Conservation (phyloP, 805 yeast species). For the Torulaspora delbrueckii region DNA sequence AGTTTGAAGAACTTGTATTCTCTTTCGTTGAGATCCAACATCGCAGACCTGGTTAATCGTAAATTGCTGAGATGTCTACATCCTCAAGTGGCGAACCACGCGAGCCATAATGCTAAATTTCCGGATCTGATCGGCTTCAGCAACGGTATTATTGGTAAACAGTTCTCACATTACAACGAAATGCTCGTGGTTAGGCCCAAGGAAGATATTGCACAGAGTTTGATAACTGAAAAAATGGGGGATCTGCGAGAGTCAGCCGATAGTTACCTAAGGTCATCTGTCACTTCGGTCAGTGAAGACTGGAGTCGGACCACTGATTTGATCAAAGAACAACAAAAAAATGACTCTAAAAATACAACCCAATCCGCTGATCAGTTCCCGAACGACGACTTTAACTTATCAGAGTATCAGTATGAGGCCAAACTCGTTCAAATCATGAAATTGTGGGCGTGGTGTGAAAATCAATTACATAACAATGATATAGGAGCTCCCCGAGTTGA, state of each 20-base stretch:
- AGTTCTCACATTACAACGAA: constrained; percentile 11
- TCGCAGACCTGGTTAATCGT: constrained; percentile 67
- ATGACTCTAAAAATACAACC: not conserved
- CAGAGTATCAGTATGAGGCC: constrained; percentile 26
- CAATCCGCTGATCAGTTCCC: not conserved
- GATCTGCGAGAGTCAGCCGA: constrained; percentile 11
- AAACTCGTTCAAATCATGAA: constrained; percentile 51
- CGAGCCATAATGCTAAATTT: constrained; percentile 12
- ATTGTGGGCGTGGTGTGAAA: constrained; percentile 63
- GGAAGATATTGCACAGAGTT: constrained; percentile 13
- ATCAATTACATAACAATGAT: constrained; percentile 40
- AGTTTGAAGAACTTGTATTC: constrained; percentile 54
- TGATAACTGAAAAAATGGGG: constrained; percentile 11
- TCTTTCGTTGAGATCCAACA: constrained; percentile 53
- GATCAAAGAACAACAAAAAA: constrained; percentile 12
- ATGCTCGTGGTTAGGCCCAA: constrained; percentile 16
- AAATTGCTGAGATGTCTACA: constrained; percentile 32
- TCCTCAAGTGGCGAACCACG: constrained; percentile 17
- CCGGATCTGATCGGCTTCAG: constrained; percentile 22
- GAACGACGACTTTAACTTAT: constrained; percentile 6
- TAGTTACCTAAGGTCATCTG: constrained; percentile 1
- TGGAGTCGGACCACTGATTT: constrained; percentile 17
- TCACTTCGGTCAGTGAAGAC: constrained; percentile 9
- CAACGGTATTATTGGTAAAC: constrained; percentile 10
- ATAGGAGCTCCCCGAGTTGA: constrained; percentile 37